Evolutionary conservation across 805 yeast species (phyloP).

Genomic region (Saccharomycopsis guyanensis): DNA sequence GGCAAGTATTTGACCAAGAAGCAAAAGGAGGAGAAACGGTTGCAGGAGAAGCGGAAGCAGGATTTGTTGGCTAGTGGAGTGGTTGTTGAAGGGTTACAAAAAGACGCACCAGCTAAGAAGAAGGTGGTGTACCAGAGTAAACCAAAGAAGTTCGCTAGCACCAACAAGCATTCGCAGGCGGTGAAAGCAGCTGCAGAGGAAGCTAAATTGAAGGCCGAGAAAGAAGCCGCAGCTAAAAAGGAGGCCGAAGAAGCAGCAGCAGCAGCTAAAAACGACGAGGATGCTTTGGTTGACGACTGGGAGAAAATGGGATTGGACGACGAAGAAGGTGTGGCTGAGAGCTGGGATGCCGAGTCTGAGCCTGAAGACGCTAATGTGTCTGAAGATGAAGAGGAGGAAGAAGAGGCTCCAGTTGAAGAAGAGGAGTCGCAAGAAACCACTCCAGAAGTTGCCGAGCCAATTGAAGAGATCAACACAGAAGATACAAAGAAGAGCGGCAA

Average conservation of each 20-base stretch:
- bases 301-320: constrained; percentile 60
- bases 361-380: constrained; percentile 17
- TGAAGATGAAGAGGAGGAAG: constrained; percentile 23
- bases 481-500: constrained; percentile 30
- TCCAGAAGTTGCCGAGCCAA: constrained; percentile 23
- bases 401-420: constrained; percentile 26
- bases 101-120: constrained; percentile 36
- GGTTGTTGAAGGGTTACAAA: constrained; percentile 58
- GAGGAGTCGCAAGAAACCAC: constrained; percentile 29
- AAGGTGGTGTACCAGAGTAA: constrained; percentile 65
- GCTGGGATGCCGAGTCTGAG: constrained; percentile 28
- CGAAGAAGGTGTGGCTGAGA: constrained; percentile 39
- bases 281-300: constrained; percentile 77
- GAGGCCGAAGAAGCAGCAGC: constrained; percentile 25
- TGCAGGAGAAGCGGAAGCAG: constrained; percentile 83
- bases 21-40: constrained; percentile 86
- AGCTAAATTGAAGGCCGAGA: constrained; percentile 23
- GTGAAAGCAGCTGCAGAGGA: constrained; percentile 22
- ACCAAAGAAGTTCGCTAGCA: constrained; percentile 49
- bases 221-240: constrained; percentile 23
- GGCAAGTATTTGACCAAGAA: constrained; percentile 92
- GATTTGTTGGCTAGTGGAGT: constrained; percentile 70
- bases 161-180: constrained; percentile 23
- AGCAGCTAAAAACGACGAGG: constrained; percentile 36
- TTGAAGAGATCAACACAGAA: constrained; percentile 14